Evolutionary conservation across 2,329 filamentous ascomycete species (phyloP), one percentile per base, ranked within the genome.

Genomic region (Colletotrichum theobromicola): DNA sequence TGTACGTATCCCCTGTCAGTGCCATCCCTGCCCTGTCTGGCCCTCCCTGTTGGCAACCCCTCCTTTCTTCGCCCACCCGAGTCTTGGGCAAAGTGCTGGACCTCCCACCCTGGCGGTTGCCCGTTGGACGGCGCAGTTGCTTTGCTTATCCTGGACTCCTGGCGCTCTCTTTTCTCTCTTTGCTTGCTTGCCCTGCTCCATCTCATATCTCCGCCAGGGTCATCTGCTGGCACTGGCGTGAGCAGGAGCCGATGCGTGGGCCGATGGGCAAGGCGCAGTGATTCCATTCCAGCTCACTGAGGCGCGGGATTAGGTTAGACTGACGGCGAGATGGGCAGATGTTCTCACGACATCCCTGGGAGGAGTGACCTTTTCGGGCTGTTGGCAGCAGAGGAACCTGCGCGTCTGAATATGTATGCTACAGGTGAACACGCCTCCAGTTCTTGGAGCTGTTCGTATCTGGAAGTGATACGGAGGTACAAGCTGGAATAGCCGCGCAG

Each of bases 221-320:
- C 63, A 37, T 67, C 34, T 37, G 55, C 32, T 72, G 68, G 62
- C 42, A 24, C 55, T 72, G 62, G 68, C 60, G 13, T n/a, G 68
- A 67, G 68, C 55, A 55, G 30, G 28, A 65, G 34, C 21, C 42
- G 32, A 32, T 18, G 42, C 34, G 46, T 74, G 72, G 62, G 68
- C 21, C 68, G 72, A 74, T 67, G 26, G 13, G 26, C 62, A 63
- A 57, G 57, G 62, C 62, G 67, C 70, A 57, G 42, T 72, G 72
- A 67, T 53, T 72, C 67, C 72, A 74, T 72, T 57, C 26, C 57
- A 72, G 68, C 57, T 35, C 28, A 28, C 42, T 63, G 15, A 72
- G 32, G 57, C 71, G 53, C 21, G n/a, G 42, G 37, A 58, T 63
- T 35, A 42, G 55, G 34, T 64, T 63, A 63, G 46, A 37, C 62